Conservation (phyloP, 345 rosid genomes). For the Brassica napus region Da-Ae NC_063449.1:35385501-35386000, state of each 20-base stretch:
- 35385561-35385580: conserved; percentile 54
- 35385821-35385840: conserved; percentile 66
- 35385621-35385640: conserved; percentile 67
- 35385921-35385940: conserved; percentile 57
- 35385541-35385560: conserved; percentile 61
- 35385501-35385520: conserved; percentile 53
- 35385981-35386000: conserved; percentile 60
- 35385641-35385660: conserved; percentile 66
- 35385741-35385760: conserved; percentile 48
- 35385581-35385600: conserved; percentile 58
- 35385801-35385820: conserved; percentile 68
- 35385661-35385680: conserved; percentile 49
- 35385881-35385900: conserved; percentile 50
- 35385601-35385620: conserved; percentile 51
- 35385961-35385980: conserved; percentile 57
- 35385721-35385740: conserved; percentile 58
- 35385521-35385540: conserved; percentile 57
- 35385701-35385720: conserved; percentile 59
- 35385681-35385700: conserved; percentile 53
- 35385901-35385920: conserved; percentile 64
- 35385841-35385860: conserved; percentile 48
- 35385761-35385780: conserved; percentile 66
- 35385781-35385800: conserved; percentile 46
- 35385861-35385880: conserved; percentile 55
- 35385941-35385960: conserved; percentile 57